Conservation (phyloP, 1,284 basidiomycete species). For the Taiwanofungus camphoratus region DNA sequence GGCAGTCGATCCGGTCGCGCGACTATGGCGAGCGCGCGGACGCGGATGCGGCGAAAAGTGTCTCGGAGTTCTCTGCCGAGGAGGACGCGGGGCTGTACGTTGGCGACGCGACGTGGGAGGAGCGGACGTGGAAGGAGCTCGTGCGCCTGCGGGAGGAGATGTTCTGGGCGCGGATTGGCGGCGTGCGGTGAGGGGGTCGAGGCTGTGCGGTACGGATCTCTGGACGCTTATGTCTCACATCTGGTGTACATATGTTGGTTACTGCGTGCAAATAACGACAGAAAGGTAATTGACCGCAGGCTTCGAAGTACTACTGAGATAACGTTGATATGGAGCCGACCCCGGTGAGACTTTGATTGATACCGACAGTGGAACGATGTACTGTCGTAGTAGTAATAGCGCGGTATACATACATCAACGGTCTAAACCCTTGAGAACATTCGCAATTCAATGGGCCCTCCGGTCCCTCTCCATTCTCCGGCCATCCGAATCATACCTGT, state of each 20-base stretch:
- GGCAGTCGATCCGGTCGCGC: slow-evolving; percentile 3
- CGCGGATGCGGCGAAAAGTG: background rate
- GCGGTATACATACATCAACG: too few species aligned
- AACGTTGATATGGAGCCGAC: too few species aligned
- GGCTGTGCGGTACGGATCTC: background rate
- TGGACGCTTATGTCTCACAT: background rate
- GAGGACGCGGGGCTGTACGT: slow-evolving; percentile 27
- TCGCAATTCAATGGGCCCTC: slow-evolving; percentile 1
- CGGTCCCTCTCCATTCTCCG: slow-evolving; percentile 13
- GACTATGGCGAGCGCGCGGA: slow-evolving; percentile 6
- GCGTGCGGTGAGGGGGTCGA: slow-evolving; percentile 31
- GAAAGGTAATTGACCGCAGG: too few species aligned
- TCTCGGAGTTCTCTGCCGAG: slow-evolving; percentile 3
- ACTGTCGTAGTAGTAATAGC: too few species aligned
- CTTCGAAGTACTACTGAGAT: too few species aligned
- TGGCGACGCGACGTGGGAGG: slow-evolving; percentile 79
- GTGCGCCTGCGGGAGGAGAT: slow-evolving; percentile 80
- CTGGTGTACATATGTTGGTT: background rate
- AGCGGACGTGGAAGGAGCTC: slow-evolving; percentile 83
- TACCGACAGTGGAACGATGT: too few species aligned
- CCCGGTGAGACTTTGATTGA: too few species aligned
- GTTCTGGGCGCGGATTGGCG: slow-evolving; percentile 84
- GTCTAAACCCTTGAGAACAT: too few species aligned
- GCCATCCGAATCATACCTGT: slow-evolving; percentile 14
- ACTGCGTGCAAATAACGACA: too few species aligned